Evolutionary conservation across 345 rosid species (phyloP), one percentile per base, ranked within the genome.

Genomic region (Hibiscus tridactylites): DNA sequence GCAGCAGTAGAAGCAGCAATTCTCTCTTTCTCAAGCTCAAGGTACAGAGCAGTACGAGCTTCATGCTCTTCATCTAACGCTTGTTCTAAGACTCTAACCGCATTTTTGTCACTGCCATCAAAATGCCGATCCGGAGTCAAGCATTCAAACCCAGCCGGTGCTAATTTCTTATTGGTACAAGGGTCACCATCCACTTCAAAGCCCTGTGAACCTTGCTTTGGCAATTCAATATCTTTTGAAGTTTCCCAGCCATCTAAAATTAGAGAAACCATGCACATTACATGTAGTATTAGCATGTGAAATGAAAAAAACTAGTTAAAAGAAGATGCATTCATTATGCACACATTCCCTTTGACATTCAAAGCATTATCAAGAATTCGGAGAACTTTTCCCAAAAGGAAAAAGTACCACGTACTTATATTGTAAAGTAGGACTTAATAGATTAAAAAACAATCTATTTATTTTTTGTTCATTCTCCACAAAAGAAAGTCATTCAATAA

Each of bases 11-110:
- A 89, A 31, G 93, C 90, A 54, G 93, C 90, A 66, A 73, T 85
- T 78, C 93, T 88, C 85, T 88, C 93, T 59, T 88, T 87, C 88
- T 88, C 91, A 0, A 88, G 93, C 57, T 90, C 93, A 72, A 82
- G 77, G 70, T 78, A 79, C 76, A 90, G 74, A 19, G 81, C 78
- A 65, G 79, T 46, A 19, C 73, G 74, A 12, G 88, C 83, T 70
- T 81, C 75, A 37, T 79, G 78, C 65, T 85, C 89, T 64, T 84
- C 81, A n/a, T 75, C 83, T 29, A 88, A 68, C 24, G 79, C 85
- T 71, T 79, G 81, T 63, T 85, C 85, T 44, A 87, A 50, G 72
- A 65, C 58, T 64, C 73, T 78, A 74, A 77, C 73, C 16, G 70
- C 47, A 79, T 70, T 70, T 68, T 76, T 72, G 17, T 77, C 73